Conservation (phyloP, 441 rosid species). For the Erodium texanum region DNA sequence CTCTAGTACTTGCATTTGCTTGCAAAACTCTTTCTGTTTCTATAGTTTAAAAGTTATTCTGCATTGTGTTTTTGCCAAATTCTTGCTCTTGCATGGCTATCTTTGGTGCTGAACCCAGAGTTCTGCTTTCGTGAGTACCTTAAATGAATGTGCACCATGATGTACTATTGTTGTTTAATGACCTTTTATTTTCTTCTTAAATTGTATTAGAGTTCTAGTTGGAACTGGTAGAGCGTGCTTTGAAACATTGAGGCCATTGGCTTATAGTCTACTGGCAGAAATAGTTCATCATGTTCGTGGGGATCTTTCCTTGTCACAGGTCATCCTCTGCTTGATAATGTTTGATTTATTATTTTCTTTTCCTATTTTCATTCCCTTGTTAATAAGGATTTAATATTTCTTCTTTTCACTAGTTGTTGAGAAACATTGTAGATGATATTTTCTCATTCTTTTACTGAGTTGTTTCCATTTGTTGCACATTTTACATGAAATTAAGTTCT, state of each 20-base stretch:
- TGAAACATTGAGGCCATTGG: slow-evolving; percentile 95
- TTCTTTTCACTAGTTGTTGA: slow-evolving; percentile 10
- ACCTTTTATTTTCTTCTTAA: slow-evolving; percentile 4
- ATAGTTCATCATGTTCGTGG: slow-evolving; percentile 96
- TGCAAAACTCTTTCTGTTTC: background rate
- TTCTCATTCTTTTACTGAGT: background rate
- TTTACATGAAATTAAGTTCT: background rate
- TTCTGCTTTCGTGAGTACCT: background rate
- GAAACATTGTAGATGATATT: background rate
- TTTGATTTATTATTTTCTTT: background rate
- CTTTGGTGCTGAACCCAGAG: background rate
- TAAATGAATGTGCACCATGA: background rate
- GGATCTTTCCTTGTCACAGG: slow-evolving; percentile 88
- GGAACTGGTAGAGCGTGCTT: slow-evolving; percentile 97
- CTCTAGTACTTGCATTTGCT: background rate
- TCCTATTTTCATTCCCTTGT: slow-evolving; percentile 12
- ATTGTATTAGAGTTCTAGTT: slow-evolving; percentile 32
- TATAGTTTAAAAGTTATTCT: background rate
- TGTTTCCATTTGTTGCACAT: background rate
- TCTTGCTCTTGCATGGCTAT: background rate
- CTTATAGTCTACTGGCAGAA: slow-evolving; percentile 95
- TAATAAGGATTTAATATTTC: slow-evolving; percentile 10
- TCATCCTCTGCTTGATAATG: slow-evolving; percentile 19
- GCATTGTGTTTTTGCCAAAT: background rate
- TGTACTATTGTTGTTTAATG: background rate